A percentile compares a stretch with the other conserved stretches of the same genome.
Evolutionary conservation across 2,329 filamentous ascomycete species (phyloP).

Genomic region (Plenodomus lindquistii): DNA sequence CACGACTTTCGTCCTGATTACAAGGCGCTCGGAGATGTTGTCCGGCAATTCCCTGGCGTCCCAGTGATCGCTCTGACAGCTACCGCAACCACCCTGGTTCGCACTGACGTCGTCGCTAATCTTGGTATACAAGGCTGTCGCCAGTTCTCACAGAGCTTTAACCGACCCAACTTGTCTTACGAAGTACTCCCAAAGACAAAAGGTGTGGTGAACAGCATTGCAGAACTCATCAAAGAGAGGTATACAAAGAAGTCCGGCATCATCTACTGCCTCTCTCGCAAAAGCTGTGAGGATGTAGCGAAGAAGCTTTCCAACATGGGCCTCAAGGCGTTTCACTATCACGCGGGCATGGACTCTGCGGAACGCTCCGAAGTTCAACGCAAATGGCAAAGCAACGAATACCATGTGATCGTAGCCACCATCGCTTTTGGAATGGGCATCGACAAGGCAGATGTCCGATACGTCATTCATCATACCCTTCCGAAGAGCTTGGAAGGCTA

Average conservation of each 20-base stretch:
- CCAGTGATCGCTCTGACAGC: conserved; percentile 95
- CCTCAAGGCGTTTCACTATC: conserved; percentile 82
- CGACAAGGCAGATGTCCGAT: conserved; percentile 94
- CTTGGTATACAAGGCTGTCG: conserved; percentile 80
- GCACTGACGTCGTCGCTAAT: conserved; percentile 87
- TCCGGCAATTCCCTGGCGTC: conserved; percentile 72
- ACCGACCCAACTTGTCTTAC: conserved; percentile 91
- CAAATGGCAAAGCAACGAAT: conserved; percentile 77
- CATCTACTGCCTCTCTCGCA: conserved; percentile 87
- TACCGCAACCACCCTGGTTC: conserved; percentile 91
- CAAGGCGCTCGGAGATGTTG: conserved; percentile 77
- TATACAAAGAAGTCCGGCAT: conserved; percentile 81
- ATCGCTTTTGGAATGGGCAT: conserved; percentile 99
- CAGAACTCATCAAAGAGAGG: conserved; percentile 68
- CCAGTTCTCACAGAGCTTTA: conserved; percentile 90
- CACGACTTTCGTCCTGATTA: conserved; percentile 98
- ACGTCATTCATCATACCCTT: conserved; percentile 89
- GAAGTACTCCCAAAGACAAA: conserved; percentile 76
- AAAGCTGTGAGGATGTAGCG: conserved; percentile 80
- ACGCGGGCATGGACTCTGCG: conserved; percentile 72
- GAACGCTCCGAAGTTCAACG: conserved; percentile 74
- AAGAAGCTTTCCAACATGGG: conserved; percentile 65
- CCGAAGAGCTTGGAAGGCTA: conserved; percentile 97
- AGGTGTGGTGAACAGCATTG: conserved; percentile 59
- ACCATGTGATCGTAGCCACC: conserved; percentile 93